These are phyloP conservation scores for Metschnikowia reukaufii DNA, from an alignment of 805 yeast species.

Conservation along the genomic window DNA sequence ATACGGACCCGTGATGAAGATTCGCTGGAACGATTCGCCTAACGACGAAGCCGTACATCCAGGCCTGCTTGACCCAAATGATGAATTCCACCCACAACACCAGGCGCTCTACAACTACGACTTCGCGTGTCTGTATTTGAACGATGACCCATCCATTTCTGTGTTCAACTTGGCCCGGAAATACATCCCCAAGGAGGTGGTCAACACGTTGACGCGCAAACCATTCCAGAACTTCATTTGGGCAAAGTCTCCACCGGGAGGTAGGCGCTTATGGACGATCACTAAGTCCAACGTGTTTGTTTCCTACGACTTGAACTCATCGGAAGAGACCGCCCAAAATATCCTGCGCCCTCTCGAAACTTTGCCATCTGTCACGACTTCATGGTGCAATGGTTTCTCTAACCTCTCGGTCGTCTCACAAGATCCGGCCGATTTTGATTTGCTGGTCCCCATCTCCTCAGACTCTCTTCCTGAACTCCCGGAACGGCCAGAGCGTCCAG, in stretches of 20 bases:
- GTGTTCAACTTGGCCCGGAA: slow-evolving; percentile 71
- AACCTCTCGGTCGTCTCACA: slow-evolving; percentile 55
- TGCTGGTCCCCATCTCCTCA: slow-evolving; percentile 4
- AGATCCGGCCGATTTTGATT: slow-evolving; percentile 43
- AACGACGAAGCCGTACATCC: slow-evolving; percentile 30
- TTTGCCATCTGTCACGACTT: slow-evolving; percentile 49
- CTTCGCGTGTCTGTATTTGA: slow-evolving; percentile 70
- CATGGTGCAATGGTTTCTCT: slow-evolving; percentile 57
- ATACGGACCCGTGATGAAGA: slow-evolving; percentile 76
- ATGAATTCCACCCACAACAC: slow-evolving; percentile 10
- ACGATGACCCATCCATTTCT: slow-evolving; percentile 68
- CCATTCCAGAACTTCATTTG: slow-evolving; percentile 45
- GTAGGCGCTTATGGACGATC: slow-evolving; percentile 39
- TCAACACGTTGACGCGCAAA: slow-evolving; percentile 48
- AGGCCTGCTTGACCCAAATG: slow-evolving; percentile 12
- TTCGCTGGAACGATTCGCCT: slow-evolving; percentile 55
- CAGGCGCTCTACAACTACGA: slow-evolving; percentile 54
- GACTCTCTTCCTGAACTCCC: neutral
- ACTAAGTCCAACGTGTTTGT: slow-evolving; percentile 41
- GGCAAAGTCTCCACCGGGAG: slow-evolving; percentile 28
- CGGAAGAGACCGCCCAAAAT: slow-evolving; percentile 21
- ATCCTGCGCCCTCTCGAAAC: slow-evolving; percentile 46
- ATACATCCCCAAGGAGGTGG: slow-evolving; percentile 70
- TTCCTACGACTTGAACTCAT: slow-evolving; percentile 32
- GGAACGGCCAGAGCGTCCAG: neutral